Conservation (phyloP, 345 rosid species). For the Salix caprea region DNA sequence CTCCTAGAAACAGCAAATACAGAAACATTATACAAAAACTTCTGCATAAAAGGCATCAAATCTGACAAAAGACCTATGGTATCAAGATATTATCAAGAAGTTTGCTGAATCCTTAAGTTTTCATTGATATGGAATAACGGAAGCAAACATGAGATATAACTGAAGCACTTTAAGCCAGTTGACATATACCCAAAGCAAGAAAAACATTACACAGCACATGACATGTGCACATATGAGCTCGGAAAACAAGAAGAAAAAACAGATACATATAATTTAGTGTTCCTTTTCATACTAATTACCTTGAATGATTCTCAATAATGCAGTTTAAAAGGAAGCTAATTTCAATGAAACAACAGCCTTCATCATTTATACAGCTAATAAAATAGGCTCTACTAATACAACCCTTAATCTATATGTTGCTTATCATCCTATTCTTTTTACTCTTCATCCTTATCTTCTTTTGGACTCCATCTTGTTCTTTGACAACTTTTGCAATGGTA, state of each 20-base stretch:
- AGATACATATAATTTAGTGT: background rate
- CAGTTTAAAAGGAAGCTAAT: background rate
- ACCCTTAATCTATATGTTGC: background rate
- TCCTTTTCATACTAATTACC: background rate
- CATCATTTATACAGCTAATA: background rate
- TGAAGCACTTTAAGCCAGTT: background rate
- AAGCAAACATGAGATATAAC: background rate
- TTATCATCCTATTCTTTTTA: background rate
- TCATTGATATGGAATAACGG: background rate
- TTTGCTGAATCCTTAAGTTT: too few species aligned
- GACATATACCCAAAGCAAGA: background rate
- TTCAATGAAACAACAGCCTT: background rate
- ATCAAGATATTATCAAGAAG: background rate
- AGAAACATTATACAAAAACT: background rate
- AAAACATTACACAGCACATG: background rate
- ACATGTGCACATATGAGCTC: too few species aligned
- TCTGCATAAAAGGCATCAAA: background rate
- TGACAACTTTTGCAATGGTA: background rate
- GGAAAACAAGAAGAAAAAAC: background rate
- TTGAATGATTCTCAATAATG: background rate
- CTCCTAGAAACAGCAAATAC: conserved; percentile 56
- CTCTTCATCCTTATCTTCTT: background rate
- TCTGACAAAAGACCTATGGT: background rate
- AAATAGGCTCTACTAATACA: background rate
- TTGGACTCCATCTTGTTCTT: background rate